phyloP scores from a whole-genome alignment of 176 grass and related monocot genomes.

The Raddia guianensis region DNA sequence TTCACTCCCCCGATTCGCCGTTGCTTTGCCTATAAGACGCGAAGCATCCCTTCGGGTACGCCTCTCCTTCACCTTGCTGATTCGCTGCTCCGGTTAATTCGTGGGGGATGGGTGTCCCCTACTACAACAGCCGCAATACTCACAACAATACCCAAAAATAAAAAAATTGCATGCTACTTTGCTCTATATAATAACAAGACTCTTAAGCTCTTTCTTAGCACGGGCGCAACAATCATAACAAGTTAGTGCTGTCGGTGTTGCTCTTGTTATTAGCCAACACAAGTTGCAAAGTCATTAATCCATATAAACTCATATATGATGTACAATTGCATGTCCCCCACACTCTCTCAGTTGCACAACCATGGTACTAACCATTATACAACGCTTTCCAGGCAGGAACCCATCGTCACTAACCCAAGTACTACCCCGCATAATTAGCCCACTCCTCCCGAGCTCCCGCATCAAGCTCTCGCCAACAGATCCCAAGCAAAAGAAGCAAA shows the following conservation, averaged over 20 bases:
- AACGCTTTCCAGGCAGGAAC: background rate
- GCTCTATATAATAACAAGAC: background rate
- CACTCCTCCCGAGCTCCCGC: background rate
- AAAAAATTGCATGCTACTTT: background rate
- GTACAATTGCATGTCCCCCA: background rate
- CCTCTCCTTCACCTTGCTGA: no score
- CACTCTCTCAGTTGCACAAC: background rate
- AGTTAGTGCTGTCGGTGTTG: background rate
- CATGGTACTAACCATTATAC: background rate
- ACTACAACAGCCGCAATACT: background rate
- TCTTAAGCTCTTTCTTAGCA: background rate
- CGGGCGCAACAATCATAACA: background rate
- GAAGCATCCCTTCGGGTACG: no score
- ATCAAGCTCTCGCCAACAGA: background rate
- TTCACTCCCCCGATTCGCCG: no score
- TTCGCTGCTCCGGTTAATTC: background rate
- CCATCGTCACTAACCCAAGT: conserved; percentile 4
- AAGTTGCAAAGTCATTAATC: background rate
- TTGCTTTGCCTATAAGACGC: no score
- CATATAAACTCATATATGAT: background rate
- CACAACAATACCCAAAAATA: background rate
- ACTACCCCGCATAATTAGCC: background rate
- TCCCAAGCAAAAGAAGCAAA: background rate
- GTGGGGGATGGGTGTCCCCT: background rate
- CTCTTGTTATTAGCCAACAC: background rate